Percentiles rank a stretch among this genome's conserved stretches.
These are phyloP conservation scores for Actinomortierella ambigua DNA, from an alignment of 371 early-diverging fungal genomes.

Conservation along the genomic window DNA sequence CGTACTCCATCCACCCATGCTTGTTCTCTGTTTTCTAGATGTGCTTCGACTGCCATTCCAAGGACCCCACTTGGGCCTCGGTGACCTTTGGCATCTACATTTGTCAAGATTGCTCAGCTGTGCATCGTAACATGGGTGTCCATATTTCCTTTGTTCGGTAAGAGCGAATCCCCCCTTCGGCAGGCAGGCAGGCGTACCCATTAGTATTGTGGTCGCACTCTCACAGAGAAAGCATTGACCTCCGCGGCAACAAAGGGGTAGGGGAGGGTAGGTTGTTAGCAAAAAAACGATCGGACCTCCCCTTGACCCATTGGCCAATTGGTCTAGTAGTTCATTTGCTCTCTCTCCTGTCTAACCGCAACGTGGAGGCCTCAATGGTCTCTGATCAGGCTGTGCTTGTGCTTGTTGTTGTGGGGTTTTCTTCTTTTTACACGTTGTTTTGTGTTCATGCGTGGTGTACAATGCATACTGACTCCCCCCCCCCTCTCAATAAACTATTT, in stretches of 20 bases:
- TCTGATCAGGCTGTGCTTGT: too few relatives aligned
- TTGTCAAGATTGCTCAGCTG: slow-evolving; percentile 97
- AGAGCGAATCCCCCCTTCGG: slow-evolving; percentile 2
- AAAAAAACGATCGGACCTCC: too few relatives aligned
- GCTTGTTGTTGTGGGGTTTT: too few relatives aligned
- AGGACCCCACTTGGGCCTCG: slow-evolving; percentile 97
- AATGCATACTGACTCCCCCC: slow-evolving; percentile 1
- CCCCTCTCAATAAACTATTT: slow-evolving; percentile 6
- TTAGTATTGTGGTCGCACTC: too few relatives aligned
- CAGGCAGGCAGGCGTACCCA: too few relatives aligned
- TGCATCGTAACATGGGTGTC: slow-evolving; percentile 94
- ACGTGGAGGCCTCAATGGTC: too few relatives aligned
- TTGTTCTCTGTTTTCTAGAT: slow-evolving; percentile 50
- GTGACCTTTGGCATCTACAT: slow-evolving; percentile 97
- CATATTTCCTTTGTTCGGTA: slow-evolving; percentile 97
- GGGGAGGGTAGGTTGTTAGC: too few relatives aligned
- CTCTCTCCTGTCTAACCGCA: too few relatives aligned
- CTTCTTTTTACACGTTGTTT: not conserved
- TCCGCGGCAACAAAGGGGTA: too few relatives aligned
- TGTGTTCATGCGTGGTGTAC: not conserved
- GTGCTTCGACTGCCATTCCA: slow-evolving; percentile 97
- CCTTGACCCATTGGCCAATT: too few relatives aligned
- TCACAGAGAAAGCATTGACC: too few relatives aligned
- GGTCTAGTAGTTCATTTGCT: too few relatives aligned
- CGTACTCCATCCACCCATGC: not conserved